Conservation (phyloP, 345 rosid species). For the Euclidium syriacum region DNA sequence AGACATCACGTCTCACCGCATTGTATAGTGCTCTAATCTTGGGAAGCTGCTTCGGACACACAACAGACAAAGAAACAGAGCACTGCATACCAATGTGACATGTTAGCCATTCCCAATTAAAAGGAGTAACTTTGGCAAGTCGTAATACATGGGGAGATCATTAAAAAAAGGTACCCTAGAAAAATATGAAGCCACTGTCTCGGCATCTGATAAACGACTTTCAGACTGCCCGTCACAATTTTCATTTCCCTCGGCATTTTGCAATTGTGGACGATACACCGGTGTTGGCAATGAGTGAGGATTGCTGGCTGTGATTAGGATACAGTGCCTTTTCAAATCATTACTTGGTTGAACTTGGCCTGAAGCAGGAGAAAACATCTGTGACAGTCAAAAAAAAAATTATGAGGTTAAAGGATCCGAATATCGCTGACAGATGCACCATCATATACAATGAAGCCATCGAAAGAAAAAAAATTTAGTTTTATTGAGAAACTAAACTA, state of each 20-base stretch:
- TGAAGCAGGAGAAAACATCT: constrained; percentile 79
- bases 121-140: not conserved
- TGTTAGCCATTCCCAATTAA: constrained; percentile 23
- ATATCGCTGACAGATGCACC: constrained; percentile 13
- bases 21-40: constrained; percentile 72
- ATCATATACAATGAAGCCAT: not conserved
- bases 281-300: constrained; percentile 92
- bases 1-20: constrained; percentile 53
- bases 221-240: constrained; percentile 53
- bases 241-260: constrained; percentile 56
- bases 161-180: constrained; percentile 42
- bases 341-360: constrained; percentile 59
- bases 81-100: constrained; percentile 48
- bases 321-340: constrained; percentile 80
- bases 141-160: constrained; percentile 1
- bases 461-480: not conserved
- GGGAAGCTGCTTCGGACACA: constrained; percentile 88
- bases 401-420: constrained; percentile 2
- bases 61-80: constrained; percentile 74
- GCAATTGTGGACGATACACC: constrained; percentile 72
- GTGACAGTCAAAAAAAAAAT: constrained; percentile 26
- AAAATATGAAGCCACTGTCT: constrained; percentile 75
- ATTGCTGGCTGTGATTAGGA: constrained; percentile 88
- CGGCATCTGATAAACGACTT: constrained; percentile 82
- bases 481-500: not conserved